Evolutionary conservation across 306 rosid species (phyloP).

Genomic region (Acacia melanoxylon): DNA sequence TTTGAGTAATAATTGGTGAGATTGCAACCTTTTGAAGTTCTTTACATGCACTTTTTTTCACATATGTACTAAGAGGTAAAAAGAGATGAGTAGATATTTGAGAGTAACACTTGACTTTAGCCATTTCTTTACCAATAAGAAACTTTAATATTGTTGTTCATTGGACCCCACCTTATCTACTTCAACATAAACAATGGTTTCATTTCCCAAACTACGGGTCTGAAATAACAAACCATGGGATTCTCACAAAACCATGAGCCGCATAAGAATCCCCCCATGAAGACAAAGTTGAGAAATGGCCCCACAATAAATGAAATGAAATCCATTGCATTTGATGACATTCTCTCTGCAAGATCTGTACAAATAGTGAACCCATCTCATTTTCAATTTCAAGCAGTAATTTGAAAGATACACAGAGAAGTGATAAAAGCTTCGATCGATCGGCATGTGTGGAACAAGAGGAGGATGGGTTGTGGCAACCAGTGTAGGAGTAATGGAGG

Average conservation of each 20-base stretch:
- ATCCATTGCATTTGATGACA: background rate
- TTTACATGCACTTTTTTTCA: background rate
- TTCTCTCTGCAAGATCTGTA: background rate
- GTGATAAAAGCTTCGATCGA: background rate
- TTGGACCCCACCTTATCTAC: background rate
- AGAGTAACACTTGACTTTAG: background rate
- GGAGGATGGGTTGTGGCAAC: conserved; percentile 34
- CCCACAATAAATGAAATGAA: background rate
- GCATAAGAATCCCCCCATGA: background rate
- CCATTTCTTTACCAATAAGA: background rate
- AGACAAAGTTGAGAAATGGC: conserved; percentile 1
- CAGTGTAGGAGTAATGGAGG: conserved; percentile 27
- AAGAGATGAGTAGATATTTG: background rate
- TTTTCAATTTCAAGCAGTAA: background rate
- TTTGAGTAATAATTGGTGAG: background rate
- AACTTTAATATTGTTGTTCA: background rate
- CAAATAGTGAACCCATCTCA: background rate
- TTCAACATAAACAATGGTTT: conserved; percentile 21
- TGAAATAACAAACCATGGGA: conserved; percentile 8
- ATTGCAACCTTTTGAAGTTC: background rate
- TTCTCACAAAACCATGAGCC: conserved; percentile 30
- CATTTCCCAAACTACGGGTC: conserved; percentile 38
- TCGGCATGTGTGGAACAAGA: conserved; percentile 34
- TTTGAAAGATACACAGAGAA: background rate
- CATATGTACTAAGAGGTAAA: background rate